Base-by-base conservation (phyloP, 2,329 filamentous ascomycete genomes). In the Atkinsonella hypoxylon region DNA sequence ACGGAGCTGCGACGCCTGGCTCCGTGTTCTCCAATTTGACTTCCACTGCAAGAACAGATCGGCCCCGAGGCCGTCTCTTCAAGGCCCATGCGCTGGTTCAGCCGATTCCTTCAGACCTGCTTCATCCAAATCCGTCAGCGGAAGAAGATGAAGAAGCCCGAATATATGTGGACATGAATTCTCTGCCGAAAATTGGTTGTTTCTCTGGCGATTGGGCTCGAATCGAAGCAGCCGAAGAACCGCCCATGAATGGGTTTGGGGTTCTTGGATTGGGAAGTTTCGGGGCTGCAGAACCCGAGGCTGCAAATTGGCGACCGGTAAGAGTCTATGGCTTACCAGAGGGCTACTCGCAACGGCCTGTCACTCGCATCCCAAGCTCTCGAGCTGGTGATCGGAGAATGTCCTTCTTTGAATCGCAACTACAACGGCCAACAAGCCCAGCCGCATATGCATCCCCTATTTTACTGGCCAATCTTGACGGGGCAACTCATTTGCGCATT, bases 131-230 rank as follows among this genome's bases (percentile, higher is more conserved):
- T 57, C 91, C 93, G 2, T 71, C 70, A 1, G 67, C 75, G 0
- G 79, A 82, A 26, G 89, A 96, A 54, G 93, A 98, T 54, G 89
- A 95, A 56, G 85, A 94, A 58, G 83, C 88, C 1, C 82, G 93
- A 45, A 78, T 97, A 2, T 98, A 91, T 61, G 90, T 98, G 5
- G 89, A 96, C 59, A 85, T 94, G 8, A 83, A 81, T 51, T 87
- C 88, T 1, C 69, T 98, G 18, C 85, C 88, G 13, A 89, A 90
- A 58, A 85, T 98, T 49, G 90, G 91, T 15, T 97, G 91, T 66
- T 98, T 98, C 63, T 97, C 91, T 0, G 93, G 93, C 31, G 93
- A 98, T 62, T 98, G 93, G 93, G 89, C 95, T 11, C 83, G 85
- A 20, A 74, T 96, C 11, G 89, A 95, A 67, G 76, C 81, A 6